These are phyloP conservation scores for Phialocephala subalpina DNA, from an alignment of 2,329 filamentous ascomycete species.

Conservation along the genomic window DNA sequence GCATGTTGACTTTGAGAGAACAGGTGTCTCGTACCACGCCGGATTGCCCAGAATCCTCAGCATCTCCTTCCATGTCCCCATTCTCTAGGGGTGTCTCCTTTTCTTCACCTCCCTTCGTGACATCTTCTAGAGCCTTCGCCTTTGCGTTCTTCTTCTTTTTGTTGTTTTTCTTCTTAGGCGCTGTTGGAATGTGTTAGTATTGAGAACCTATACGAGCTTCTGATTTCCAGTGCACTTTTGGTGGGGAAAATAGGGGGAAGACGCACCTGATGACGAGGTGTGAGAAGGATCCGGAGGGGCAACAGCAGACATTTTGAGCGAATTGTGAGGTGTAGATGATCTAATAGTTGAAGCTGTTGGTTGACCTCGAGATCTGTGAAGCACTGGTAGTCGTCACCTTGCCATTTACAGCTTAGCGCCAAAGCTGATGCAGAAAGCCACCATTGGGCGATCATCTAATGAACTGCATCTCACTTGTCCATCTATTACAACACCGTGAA, in stretches of 20 bases:
- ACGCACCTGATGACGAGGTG: conserved; percentile 42
- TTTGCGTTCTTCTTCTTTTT: conserved; percentile 61
- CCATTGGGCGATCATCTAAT: not conserved
- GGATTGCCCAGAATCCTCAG: conserved; percentile 49
- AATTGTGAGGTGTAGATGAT: conserved; percentile 3
- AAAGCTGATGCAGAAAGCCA: conserved; percentile 1
- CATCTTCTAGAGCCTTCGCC: conserved; percentile 31
- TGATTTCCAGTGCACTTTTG: not conserved
- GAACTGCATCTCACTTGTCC: not conserved
- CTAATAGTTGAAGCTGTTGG: conserved; percentile 3
- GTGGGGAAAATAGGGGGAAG: conserved; percentile 8
- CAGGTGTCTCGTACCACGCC: conserved; percentile 46
- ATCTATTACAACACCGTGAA: not conserved
- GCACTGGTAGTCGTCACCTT: conserved; percentile 1
- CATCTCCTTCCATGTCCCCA: conserved; percentile 49
- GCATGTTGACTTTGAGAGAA: conserved; percentile 35
- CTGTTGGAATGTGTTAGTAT: conserved; percentile 44
- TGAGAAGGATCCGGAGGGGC: conserved; percentile 41
- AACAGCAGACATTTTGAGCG: conserved; percentile 43
- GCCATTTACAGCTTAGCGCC: not conserved
- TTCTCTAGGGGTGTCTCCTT: conserved; percentile 49
- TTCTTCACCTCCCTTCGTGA: conserved; percentile 32
- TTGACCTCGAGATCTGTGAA: not conserved
- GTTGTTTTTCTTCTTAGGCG: conserved; percentile 62
- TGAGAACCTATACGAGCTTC: conserved; percentile 21